Conservation (phyloP, 106 monocot species). For the Amphibolis antarctica region DNA sequence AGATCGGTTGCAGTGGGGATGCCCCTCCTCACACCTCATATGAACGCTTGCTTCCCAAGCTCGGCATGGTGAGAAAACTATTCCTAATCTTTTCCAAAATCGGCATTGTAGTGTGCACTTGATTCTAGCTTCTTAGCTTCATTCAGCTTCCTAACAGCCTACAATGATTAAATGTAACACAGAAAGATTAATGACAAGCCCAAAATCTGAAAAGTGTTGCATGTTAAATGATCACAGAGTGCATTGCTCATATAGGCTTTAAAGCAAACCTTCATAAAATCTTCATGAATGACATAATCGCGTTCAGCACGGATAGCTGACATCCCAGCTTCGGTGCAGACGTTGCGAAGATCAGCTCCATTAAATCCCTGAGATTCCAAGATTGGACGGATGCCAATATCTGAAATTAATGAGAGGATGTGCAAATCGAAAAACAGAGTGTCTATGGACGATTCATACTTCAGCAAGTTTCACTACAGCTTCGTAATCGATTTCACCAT, state of each 20-base stretch:
- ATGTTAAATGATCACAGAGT: background rate
- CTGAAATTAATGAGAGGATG: background rate
- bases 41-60: no score
- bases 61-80: no score
- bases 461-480: constrained; percentile 90
- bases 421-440: background rate
- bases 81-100: constrained; percentile 63
- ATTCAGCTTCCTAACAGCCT: constrained; percentile 78
- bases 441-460: constrained; percentile 18
- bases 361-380: constrained; percentile 59
- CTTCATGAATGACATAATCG: constrained; percentile 94
- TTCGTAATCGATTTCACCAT: constrained; percentile 94
- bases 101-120: constrained; percentile 66
- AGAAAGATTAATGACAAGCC: background rate
- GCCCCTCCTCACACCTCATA: no score
- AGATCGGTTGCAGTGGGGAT: no score
- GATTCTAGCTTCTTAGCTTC: constrained; percentile 87
- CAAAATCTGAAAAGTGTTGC: background rate
- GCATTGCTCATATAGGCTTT: background rate
- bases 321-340: constrained; percentile 98
- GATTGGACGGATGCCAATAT: background rate
- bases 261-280: constrained; percentile 81
- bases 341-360: constrained; percentile 93
- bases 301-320: constrained; percentile 91
- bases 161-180: background rate